Base-by-base conservation (phyloP, 495 filamentous ascomycete genomes). In the Aspergillus wentii region DNA sequence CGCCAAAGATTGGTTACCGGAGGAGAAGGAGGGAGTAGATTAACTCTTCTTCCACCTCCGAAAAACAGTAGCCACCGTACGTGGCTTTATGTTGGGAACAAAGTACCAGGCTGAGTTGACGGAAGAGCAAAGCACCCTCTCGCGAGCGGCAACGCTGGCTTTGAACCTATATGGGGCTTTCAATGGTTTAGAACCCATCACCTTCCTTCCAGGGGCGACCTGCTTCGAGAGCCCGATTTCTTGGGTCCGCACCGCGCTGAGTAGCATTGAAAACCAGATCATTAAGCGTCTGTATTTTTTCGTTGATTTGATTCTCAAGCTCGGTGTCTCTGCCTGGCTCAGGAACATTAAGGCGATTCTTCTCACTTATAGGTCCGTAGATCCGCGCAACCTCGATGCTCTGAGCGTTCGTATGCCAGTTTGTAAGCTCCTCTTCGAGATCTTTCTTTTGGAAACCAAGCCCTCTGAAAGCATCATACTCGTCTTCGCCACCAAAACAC, bases 401-500 rank as follows among this genome's bases (percentile, higher is more conserved):
- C 1, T 67, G 59, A 9, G 57, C 58, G 42, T 62, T 55, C 23
- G 57, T 57, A 9, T 57, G 36, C 71, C 65, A 78, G 3, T 68
- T 53, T n/a, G 59, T 48, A 32, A 83, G 30, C 29, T 76, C 69
- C 11, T 69, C 44, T 32, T 78, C 62, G 14, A 73, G 46, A 15
- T 70, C 48, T 3, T 61, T 31, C 32, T 64, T 64, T 40, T 66
- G 45, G 5, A 56, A 46, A 22, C 65, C 55, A 22, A 69, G 34
- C 18, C 63, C 57, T 11, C 69, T 57, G 41, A 66, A 86, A 0
- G 52, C 48, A 7, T 70, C 50, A 29, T 71, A 85, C 38, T 72
- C 56, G 0, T 66, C 58, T 14, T 75, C 66, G 1, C 74, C 72
- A 4, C 78, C 85, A 47, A 89, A 91, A 49, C 86, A 91, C n/a